phyloP scores from a whole-genome alignment of 768 basidiomycete species.

The Porpolomopsis calyptriformis region DNA sequence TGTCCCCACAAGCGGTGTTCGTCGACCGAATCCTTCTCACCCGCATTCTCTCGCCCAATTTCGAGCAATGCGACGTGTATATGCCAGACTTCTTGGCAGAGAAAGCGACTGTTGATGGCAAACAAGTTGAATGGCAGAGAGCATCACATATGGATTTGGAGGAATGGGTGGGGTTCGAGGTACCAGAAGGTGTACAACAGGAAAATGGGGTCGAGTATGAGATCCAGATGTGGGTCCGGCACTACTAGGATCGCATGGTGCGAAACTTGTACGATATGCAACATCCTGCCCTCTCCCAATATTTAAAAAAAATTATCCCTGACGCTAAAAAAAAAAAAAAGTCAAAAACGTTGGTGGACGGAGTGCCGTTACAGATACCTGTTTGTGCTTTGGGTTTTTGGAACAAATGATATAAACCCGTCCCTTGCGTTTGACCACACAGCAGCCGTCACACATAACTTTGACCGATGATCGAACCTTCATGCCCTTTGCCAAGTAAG shows the following conservation, averaged over 20 bases:
- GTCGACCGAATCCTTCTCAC: slow-evolving; percentile 86
- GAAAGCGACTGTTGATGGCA: slow-evolving; percentile 25
- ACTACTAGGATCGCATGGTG: slow-evolving; percentile 1
- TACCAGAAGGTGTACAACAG: slow-evolving; percentile 63
- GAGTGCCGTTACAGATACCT: slow-evolving; percentile 41
- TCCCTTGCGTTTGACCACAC: slow-evolving; percentile 79
- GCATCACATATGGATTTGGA: slow-evolving; percentile 53
- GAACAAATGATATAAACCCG: slow-evolving; percentile 87
- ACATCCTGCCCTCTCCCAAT: no score
- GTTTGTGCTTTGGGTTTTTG: slow-evolving; percentile 95
- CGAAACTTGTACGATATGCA: no score
- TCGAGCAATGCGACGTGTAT: slow-evolving; percentile 78
- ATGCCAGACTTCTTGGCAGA: slow-evolving; percentile 60
- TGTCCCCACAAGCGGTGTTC: slow-evolving; percentile 21
- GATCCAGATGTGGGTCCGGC: slow-evolving; percentile 90
- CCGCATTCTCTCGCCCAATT: slow-evolving; percentile 61
- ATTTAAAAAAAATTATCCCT: slow-evolving; percentile 36
- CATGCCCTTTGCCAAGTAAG: slow-evolving; percentile 61
- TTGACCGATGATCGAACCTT: slow-evolving; percentile 95
- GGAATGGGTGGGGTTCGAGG: slow-evolving; percentile 73
- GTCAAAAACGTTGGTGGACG: slow-evolving; percentile 3
- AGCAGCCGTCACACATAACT: slow-evolving; percentile 90
- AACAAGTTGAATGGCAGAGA: slow-evolving; percentile 37
- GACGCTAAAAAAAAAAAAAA: slow-evolving; percentile 36
- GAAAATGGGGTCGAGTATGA: slow-evolving; percentile 82